Conservation (phyloP, 2,329 filamentous ascomycete species). For the Colletotrichum abscissum region DNA sequence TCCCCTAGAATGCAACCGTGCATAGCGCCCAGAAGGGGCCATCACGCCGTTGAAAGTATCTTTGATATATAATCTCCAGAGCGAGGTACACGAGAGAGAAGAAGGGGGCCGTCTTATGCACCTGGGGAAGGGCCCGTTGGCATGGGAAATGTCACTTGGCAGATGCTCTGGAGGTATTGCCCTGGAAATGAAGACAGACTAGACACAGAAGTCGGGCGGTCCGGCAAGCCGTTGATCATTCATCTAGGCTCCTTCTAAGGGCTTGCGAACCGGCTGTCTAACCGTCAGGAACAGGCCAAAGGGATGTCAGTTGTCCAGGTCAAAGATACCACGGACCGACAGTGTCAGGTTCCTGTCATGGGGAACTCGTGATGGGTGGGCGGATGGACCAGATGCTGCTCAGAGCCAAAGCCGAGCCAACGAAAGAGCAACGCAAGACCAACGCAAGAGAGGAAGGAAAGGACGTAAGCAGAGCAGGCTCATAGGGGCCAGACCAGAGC, state of each 20-base stretch:
- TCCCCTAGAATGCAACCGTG: conserved; percentile 24
- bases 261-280: background rate
- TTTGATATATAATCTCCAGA: conserved; percentile 28
- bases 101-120: conserved; percentile 22
- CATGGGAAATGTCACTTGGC: background rate
- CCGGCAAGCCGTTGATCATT: background rate
- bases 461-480: background rate
- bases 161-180: background rate
- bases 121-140: conserved; percentile 18
- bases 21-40: conserved; percentile 26
- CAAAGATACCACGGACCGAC: conserved; percentile 5
- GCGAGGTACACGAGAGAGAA: conserved; percentile 4
- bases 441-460: background rate
- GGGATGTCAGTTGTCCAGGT: background rate
- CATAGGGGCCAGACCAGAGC: background rate
- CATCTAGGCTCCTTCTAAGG: background rate
- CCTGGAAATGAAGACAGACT: background rate
- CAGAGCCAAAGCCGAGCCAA: conserved; percentile 19
- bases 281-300: conserved; percentile 8
- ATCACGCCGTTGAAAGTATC: conserved; percentile 34
- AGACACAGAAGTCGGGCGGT: conserved; percentile 4
- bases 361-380: conserved; percentile 13
- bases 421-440: background rate
- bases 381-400: conserved; percentile 25
- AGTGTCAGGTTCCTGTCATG: conserved; percentile 30